Conservation (phyloP, 495 filamentous ascomycete genomes). For the Trichocladium uniseriatum region DNA sequence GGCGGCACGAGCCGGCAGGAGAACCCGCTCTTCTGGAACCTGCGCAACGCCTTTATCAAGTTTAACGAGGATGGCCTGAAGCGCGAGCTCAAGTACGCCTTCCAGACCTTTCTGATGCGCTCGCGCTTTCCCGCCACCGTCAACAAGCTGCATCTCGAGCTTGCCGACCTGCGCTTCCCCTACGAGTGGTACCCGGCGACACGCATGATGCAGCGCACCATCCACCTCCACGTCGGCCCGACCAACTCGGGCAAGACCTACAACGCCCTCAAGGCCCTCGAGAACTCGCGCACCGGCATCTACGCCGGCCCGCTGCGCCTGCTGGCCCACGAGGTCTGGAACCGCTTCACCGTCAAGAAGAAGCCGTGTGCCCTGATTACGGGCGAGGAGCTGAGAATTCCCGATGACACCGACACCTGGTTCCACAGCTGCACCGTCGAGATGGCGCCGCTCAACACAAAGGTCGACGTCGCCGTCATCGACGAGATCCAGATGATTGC, state of each 20-base stretch:
- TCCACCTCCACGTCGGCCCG: conserved; percentile 92
- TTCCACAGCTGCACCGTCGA: conserved; percentile 90
- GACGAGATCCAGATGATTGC: conserved; percentile 90
- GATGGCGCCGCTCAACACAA: conserved; percentile 68
- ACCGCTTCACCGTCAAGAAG: conserved; percentile 66
- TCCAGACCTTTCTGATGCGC: conserved; percentile 43
- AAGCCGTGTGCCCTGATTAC: conserved; percentile 73
- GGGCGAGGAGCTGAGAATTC: conserved; percentile 72
- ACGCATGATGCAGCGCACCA: conserved; percentile 63
- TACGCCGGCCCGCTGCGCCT: conserved; percentile 88
- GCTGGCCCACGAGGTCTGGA: conserved; percentile 87
- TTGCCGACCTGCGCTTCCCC: conserved; percentile 76
- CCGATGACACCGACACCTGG: conserved; percentile 36
- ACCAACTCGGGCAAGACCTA: conserved; percentile 99
- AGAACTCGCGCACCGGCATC: conserved; percentile 63
- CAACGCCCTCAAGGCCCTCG: conserved; percentile 79
- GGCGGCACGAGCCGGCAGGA: conserved; percentile 24
- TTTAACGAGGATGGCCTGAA: conserved; percentile 42
- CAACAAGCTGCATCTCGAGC: conserved; percentile 45
- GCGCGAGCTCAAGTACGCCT: conserved; percentile 52
- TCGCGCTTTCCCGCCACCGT: conserved; percentile 26
- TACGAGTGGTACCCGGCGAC: conserved; percentile 85
- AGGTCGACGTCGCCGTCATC: conserved; percentile 84
- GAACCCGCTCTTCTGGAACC: conserved; percentile 43
- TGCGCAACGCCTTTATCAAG: conserved; percentile 50